Conservation (phyloP, 768 basidiomycete species). For the Phanerochaete sordida region DNA sequence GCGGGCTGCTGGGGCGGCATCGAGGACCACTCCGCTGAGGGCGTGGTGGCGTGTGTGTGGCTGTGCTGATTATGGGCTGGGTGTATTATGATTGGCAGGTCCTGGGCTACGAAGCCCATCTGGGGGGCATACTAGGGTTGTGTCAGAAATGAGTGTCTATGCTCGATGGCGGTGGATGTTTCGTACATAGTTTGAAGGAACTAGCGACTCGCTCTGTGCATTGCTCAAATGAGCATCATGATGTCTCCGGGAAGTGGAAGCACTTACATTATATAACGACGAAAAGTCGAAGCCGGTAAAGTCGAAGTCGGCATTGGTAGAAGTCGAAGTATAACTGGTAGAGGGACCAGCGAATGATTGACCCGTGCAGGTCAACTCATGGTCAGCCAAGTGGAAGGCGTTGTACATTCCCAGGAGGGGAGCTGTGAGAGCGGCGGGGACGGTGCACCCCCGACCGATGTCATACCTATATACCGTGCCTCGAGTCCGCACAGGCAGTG, state of each 20-base stretch:
- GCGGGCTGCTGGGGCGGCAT: neutral
- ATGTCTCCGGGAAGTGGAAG: too few relatives aligned
- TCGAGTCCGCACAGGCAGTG: neutral
- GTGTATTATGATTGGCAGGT: neutral
- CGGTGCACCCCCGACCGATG: neutral
- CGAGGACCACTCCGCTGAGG: neutral
- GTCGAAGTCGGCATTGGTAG: neutral
- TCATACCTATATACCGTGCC: neutral
- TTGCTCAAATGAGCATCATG: neutral
- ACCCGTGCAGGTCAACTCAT: neutral
- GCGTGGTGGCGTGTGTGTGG: neutral
- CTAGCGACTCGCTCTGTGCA: neutral
- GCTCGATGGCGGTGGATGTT: neutral
- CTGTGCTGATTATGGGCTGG: neutral
- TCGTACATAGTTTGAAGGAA: neutral
- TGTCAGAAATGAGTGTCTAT: neutral
- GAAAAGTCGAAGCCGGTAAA: too few relatives aligned
- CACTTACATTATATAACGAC: too few relatives aligned
- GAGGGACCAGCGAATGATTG: neutral
- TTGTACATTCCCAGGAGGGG: conserved; percentile 7
- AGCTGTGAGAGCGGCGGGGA: neutral
- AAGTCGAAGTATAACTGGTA: neutral
- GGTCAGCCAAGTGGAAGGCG: neutral
- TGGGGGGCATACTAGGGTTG: neutral
- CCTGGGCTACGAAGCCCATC: neutral